A percentile compares a stretch with the other conserved stretches of the same genome.
phyloP scores from a whole-genome alignment of 176 grass and related monocot genomes.

The Juncus inflexus region DNA sequence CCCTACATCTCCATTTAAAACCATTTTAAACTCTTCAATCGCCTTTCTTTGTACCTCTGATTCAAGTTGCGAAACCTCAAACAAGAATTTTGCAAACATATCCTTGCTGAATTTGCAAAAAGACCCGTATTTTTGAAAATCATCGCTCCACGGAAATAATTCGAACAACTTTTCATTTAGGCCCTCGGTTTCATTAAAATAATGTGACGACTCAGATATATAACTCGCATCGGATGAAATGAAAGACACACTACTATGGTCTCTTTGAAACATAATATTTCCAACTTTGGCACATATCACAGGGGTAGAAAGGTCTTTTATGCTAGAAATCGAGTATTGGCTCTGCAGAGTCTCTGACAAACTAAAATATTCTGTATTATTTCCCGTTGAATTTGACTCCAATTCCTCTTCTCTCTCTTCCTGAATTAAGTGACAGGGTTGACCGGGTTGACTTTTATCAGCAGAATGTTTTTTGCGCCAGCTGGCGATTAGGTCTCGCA shows the following conservation, averaged over 20 bases:
- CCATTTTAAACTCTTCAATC: constrained; percentile 58
- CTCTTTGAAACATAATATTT: constrained; percentile 46
- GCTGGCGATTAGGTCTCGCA: constrained; percentile 75
- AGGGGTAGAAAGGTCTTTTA: constrained; percentile 77
- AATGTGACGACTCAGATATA: constrained; percentile 47
- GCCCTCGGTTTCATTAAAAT: constrained; percentile 40
- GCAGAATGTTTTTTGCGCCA: constrained; percentile 59
- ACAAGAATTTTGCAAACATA: constrained; percentile 76
- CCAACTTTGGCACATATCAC: constrained; percentile 54
- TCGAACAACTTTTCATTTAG: constrained; percentile 35
- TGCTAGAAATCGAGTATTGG: constrained; percentile 77
- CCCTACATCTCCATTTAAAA: constrained; percentile 61
- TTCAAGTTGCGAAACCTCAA: constrained; percentile 56
- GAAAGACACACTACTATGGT: constrained; percentile 61
- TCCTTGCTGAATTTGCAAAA: constrained; percentile 65
- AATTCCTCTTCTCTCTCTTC: constrained; percentile 20
- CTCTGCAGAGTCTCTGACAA: constrained; percentile 50
- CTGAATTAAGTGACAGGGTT: not conserved
- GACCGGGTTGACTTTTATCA: constrained; percentile 12
- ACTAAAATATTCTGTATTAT: constrained; percentile 4
- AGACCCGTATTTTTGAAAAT: constrained; percentile 61
- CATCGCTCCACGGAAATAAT: constrained; percentile 67
- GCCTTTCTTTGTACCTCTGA: constrained; percentile 50
- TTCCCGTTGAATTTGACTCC: not conserved
- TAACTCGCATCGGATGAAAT: constrained; percentile 58